Percentiles rank a stretch among this genome's conserved stretches.
These are phyloP conservation scores for Adansonia madagascariensis DNA, from an alignment of 441 rosid species.

Conservation along the genomic window DNA sequence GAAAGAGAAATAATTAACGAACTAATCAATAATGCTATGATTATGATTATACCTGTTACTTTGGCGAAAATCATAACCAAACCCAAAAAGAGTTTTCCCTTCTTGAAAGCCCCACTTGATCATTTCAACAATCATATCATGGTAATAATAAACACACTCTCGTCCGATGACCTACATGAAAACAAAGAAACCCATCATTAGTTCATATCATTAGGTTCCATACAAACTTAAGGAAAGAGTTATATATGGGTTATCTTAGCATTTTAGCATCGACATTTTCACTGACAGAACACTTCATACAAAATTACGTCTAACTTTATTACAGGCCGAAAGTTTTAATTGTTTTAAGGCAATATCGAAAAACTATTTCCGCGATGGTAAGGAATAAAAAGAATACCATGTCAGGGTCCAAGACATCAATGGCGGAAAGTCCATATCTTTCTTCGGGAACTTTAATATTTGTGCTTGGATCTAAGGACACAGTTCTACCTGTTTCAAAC, in stretches of 20 bases:
- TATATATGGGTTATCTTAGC: background rate
- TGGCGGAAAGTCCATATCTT: conserved; percentile 84
- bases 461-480: conserved; percentile 67
- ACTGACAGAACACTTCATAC: background rate
- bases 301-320: too few relatives aligned
- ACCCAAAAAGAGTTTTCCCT: conserved; percentile 91
- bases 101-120: conserved; percentile 90
- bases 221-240: conserved; percentile 13
- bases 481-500: conserved; percentile 64
- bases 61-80: conserved; percentile 96
- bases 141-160: conserved; percentile 81
- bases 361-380: background rate
- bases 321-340: too few relatives aligned
- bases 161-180: conserved; percentile 73
- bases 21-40: background rate
- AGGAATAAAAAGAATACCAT: conserved; percentile 51
- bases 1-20: background rate
- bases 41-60: conserved; percentile 72
- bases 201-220: background rate
- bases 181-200: conserved; percentile 11
- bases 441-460: conserved; percentile 81
- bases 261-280: background rate
- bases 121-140: conserved; percentile 95
- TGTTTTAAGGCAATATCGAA: too few relatives aligned
- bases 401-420: conserved; percentile 93